Evolutionary conservation across 1,139 yeast genomes (phyloP).

Genomic region (Debaryomyces nepalensis): DNA sequence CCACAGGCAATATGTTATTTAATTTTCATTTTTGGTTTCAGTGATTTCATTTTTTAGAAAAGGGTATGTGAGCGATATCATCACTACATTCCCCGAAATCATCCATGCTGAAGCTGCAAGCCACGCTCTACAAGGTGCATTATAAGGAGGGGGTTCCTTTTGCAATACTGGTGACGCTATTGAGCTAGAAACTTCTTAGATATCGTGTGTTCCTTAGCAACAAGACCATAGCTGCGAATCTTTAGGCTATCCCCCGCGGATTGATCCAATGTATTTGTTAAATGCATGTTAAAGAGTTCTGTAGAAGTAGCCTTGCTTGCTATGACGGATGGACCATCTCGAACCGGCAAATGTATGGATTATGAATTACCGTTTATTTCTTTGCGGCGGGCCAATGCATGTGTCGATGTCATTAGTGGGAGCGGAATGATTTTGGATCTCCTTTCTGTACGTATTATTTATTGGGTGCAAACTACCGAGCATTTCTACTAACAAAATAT

Average conservation of each 20-base stretch:
- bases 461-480: background rate
- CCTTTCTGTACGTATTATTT: slow-evolving; percentile 5
- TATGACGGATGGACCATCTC: too few relatives aligned
- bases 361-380: slow-evolving; percentile 1
- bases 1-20: background rate
- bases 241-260: slow-evolving; percentile 16
- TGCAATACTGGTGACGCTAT: background rate
- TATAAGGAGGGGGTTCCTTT: slow-evolving; percentile 3
- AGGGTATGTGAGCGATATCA: background rate
- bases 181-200: background rate
- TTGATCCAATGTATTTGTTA: slow-evolving; percentile 14
- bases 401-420: slow-evolving; percentile 3
- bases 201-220: too few relatives aligned
- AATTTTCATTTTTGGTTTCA: slow-evolving; percentile 12
- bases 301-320: too few relatives aligned
- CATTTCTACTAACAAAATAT: slow-evolving; percentile 1
- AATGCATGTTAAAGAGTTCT: slow-evolving; percentile 11
- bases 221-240: background rate
- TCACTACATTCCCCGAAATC: slow-evolving; percentile 9
- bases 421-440: slow-evolving; percentile 14
- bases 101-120: slow-evolving; percentile 12
- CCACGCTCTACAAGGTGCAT: background rate
- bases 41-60: slow-evolving; percentile 15
- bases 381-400: background rate
- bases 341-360: background rate